Evolutionary conservation across 2,329 filamentous ascomycete species (phyloP), one percentile per base, ranked within the genome.

Genomic region (Fonsecaea pugnacius): DNA sequence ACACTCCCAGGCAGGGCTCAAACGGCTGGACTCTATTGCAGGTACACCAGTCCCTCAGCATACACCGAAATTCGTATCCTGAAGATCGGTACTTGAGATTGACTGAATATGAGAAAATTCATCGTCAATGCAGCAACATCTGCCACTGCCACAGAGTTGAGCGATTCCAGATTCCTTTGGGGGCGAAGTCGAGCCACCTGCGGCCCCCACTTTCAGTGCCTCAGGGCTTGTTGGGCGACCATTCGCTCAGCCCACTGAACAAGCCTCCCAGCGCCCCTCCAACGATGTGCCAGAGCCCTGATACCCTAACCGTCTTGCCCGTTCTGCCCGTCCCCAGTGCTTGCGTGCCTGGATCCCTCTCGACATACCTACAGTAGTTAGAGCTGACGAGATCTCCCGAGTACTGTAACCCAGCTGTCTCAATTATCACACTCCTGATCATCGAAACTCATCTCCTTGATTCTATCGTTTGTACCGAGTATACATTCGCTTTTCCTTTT

Each of bases 301-400:
- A 48, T 24, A 27, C 43, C 36, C 36, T 46, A 6, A 46, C 18
- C 36, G 36, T 40, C 12, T 18, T 38, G 35, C 10, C 35, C 9
- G 35, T 36, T 12, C 35, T 8, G 35, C 12, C 35, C 10, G 35
- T 16, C 9, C 9, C 35, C 35, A 30, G 27, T 30, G 27, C 38
- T 6, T 7, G 38, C 16, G 38, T 48, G 43, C 43, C 43, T 48
- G 43, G 38, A n/a, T 40, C 38, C 16, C 14, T 32, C 35, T 24
- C 32, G 40, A 16, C 30, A 32, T 46, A 21, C 62, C 40, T 46
- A 27, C 21, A 48, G 21, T 7, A 36, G 57, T 59, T 36, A 59
- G 57, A 50, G 57, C 57, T 59, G 57, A 59, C 57, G 46, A 38
- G 32, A 50, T 30, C 35, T 58, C 21, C 43, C 51, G 24, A 58